Conservation (phyloP, 805 yeast species). For the Starmera amethionina region DNA sequence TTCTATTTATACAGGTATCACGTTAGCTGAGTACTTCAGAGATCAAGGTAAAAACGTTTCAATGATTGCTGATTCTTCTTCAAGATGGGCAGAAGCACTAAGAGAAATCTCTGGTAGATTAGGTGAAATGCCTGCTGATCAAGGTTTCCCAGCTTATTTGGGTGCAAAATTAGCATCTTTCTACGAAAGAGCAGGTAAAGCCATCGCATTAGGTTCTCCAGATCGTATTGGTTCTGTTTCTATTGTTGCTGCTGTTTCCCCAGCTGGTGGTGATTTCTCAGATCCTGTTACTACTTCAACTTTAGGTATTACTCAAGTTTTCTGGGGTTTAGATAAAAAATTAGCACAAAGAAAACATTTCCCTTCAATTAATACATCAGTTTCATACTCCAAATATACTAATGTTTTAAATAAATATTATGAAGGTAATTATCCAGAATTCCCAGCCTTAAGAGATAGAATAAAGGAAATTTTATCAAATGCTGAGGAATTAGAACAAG, state of each 20-base stretch:
- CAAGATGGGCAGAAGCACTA: constrained; percentile 99
- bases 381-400: constrained; percentile 95
- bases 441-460: constrained; percentile 81
- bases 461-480: constrained; percentile 90
- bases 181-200: constrained; percentile 99
- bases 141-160: constrained; percentile 99
- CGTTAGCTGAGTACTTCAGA: constrained; percentile 98
- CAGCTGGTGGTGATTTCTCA: constrained; percentile 99
- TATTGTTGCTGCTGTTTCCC: constrained; percentile 99
- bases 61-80: constrained; percentile 99
- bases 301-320: constrained; percentile 98
- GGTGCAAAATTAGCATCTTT: constrained; percentile 98
- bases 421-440: constrained; percentile 80
- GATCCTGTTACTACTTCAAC: constrained; percentile 99
- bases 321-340: constrained; percentile 99
- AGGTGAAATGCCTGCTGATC: constrained; percentile 99
- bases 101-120: constrained; percentile 99
- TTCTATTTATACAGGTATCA: constrained; percentile 97
- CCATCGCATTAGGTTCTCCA: constrained; percentile 91
- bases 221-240: constrained; percentile 96
- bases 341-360: constrained; percentile 99
- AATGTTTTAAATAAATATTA: constrained; percentile 78
- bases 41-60: constrained; percentile 99
- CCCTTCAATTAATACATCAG: constrained; percentile 96
- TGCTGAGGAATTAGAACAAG: constrained; percentile 98